Percentiles rank a stretch among this genome's conserved stretches.
Conservation (phyloP, 176 grass and related monocot species). For the Themeda triandra region DNA sequence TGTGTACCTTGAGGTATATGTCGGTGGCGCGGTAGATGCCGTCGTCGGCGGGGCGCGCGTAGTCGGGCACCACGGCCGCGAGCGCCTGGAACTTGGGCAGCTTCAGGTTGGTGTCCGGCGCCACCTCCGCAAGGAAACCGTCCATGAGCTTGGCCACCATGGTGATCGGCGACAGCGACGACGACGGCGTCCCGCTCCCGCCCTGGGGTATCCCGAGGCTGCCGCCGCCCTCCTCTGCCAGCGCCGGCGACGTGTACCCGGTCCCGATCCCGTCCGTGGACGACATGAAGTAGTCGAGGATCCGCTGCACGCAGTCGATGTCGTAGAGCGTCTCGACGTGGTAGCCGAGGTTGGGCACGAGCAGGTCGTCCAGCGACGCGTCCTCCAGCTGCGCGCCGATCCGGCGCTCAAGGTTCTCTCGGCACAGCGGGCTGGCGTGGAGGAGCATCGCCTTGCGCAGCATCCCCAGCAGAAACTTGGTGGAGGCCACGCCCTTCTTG, state of each 20-base stretch:
- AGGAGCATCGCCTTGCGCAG: slow-evolving; percentile 74
- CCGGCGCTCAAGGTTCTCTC: slow-evolving; percentile 73
- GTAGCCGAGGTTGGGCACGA: slow-evolving; percentile 76
- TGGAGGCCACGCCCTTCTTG: slow-evolving; percentile 72
- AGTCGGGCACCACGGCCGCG: slow-evolving; percentile 62
- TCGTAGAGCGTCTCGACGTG: slow-evolving; percentile 78
- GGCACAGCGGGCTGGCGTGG: slow-evolving; percentile 63
- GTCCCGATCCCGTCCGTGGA: slow-evolving; percentile 43
- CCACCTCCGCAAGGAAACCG: slow-evolving; percentile 72
- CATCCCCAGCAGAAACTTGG: slow-evolving; percentile 68
- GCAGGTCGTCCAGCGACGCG: slow-evolving; percentile 66
- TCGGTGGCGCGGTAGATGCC: slow-evolving; percentile 75
- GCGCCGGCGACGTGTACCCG: slow-evolving; percentile 36
- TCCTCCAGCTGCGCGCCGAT: slow-evolving; percentile 83
- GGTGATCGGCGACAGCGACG: slow-evolving; percentile 42
- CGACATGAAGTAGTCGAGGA: slow-evolving; percentile 86
- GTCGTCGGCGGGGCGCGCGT: slow-evolving; percentile 62
- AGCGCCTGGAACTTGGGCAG: slow-evolving; percentile 79
- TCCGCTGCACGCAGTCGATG: slow-evolving; percentile 82
- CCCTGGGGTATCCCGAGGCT: slow-evolving; percentile 15
- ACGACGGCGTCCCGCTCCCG: slow-evolving; percentile 30
- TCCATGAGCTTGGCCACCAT: slow-evolving; percentile 84
- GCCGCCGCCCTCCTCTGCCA: slow-evolving; percentile 35
- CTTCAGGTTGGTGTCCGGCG: slow-evolving; percentile 74
- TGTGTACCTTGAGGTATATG: slow-evolving; percentile 72